These are phyloP conservation scores for Hypoxylon sp. DNA, from an alignment of 2,329 filamentous ascomycete genomes.

Conservation along the genomic window DNA sequence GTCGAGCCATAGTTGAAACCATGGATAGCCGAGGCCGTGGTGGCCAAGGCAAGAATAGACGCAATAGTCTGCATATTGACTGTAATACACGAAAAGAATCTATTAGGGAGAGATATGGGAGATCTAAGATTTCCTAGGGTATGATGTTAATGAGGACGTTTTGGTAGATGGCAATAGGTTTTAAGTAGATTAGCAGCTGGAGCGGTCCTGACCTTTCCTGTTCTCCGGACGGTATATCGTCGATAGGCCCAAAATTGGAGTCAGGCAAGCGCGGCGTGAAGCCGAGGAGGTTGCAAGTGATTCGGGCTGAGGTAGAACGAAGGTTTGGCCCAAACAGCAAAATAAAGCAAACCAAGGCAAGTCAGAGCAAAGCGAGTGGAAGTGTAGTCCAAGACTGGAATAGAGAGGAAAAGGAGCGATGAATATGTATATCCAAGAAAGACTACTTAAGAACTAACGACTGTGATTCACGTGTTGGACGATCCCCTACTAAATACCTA, in stretches of 20 bases:
- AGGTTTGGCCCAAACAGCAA: constrained; percentile 29
- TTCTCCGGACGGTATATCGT: constrained; percentile 8
- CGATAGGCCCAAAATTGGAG: constrained; percentile 2
- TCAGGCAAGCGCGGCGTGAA: constrained; percentile 21
- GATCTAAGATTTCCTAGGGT: constrained; percentile 23
- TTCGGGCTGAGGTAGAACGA: constrained; percentile 27
- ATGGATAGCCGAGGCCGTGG: constrained; percentile 58
- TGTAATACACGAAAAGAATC: constrained; percentile 7
- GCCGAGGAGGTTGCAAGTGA: constrained; percentile 25
- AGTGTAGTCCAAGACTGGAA: constrained; percentile 25
- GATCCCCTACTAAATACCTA: constrained; percentile 20
- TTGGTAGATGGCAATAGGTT: constrained; percentile 1
- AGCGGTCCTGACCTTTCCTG: constrained; percentile 11
- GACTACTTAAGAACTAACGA: constrained; percentile 36
- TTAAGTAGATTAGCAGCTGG: constrained; percentile 1
- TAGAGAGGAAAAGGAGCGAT: constrained; percentile 29
- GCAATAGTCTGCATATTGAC: constrained; percentile 45
- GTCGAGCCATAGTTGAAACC: constrained; percentile 82
- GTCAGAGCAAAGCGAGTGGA: constrained; percentile 27
- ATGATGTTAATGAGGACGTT: constrained; percentile 5
- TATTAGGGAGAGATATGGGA: constrained; percentile 14
- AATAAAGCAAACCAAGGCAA: constrained; percentile 23
- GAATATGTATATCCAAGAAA: constrained; percentile 31
- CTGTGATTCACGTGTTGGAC: constrained; percentile 40
- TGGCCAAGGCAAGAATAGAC: constrained; percentile 54